Base-by-base conservation (phyloP, 371 early-diverging fungal species). In the Encephalitozoon cuniculi region DNA sequence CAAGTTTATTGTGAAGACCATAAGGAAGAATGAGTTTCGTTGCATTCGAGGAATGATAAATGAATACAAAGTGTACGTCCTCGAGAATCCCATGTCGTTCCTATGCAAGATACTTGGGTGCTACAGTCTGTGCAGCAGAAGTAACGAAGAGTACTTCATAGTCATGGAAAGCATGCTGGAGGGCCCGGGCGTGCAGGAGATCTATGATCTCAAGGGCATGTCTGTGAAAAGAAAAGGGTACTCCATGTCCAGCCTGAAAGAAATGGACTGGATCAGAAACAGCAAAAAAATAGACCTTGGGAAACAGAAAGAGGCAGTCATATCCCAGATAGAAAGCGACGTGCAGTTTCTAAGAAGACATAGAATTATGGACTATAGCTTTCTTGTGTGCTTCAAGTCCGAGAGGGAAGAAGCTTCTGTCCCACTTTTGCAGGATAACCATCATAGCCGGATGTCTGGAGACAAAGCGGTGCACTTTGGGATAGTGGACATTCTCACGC, bases 121-220 rank as follows among this genome's bases (percentile, higher is more conserved):
- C 32, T 54, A 66, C 28, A 59, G 18, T 15, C 1, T 53, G 3
- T 44, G 12, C 0, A 55, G 9, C 21, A 8, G 41, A 21, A 26
- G 8, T 6, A 12, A 23, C 2, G n/a, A 18, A 21, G 46, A 44
- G 43, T 70, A 69, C 37, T 79, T 79, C 53, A 55, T 82, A 12
- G 63, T 76, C 1, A 82, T 82, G 82, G 54, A 82, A n/a, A 82
- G 79, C 69, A 66, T 77, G 9, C 54, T 82, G 11, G 34, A 46
- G 0, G 37, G 28, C 5, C 12, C 2, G 5, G 30, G n/a, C 9
- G 43, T 40, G 8, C 34, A 37, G 8, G 30, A 72, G 46, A 64
- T 82, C 0, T 82, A 63, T 43, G 82, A 82, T 52, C 40, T 82
- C 6, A 82, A 82, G 69, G 82, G 82, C 21, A 18, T n/a, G n/a